Evolutionary conservation across 2,329 filamentous ascomycete genomes (phyloP), one percentile per base, ranked within the genome.

Genomic region (Phialophora verrucosa): DNA sequence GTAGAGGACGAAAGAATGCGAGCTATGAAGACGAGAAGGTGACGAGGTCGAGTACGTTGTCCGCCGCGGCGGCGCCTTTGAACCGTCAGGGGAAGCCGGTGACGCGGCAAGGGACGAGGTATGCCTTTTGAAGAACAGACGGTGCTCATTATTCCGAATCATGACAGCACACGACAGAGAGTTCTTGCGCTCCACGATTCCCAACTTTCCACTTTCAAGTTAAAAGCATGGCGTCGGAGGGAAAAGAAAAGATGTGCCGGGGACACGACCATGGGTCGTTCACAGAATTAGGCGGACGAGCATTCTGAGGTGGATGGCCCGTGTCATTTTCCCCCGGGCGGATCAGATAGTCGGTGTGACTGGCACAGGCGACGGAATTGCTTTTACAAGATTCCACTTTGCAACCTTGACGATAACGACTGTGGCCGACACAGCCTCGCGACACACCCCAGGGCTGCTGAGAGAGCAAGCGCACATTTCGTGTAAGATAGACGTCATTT

Each of bases 61-160:
- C 66, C 8, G 29, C 51, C n/a, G 20, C 42, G 1, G 25, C n/a
- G 23, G 27, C 50, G 23, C 56, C 65, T n/a, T 14, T 69, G 27
- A 82, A 79, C 71, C 78, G 82, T 58, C 81, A 82, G 66, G 82
- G 82, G 10, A 85, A 84, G 72, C 78, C 80, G 5, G 74, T 83
- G 56, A 82, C 81, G 7, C 77, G 84, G 69, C 84, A 85, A 70
- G 83, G 83, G 14, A 79, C 79, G 38, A 78, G 82, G 58, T 83
- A 83, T 25, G 23, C 73, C 77, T 82, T 81, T 67, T 82, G 75
- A 68, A 25, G 23, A 23, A 27, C 49, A 35, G n/a, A 31, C 32
- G 14, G 12, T 55, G 38, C 25, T 29, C 63, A 17, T 55, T 20
- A 20, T 27, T 32, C 17, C 23, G 12, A 35, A 31, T 29, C 25